These are phyloP conservation scores for Leavenworthia alabamica DNA, from an alignment of 345 rosid species.

Conservation along the genomic window DNA sequence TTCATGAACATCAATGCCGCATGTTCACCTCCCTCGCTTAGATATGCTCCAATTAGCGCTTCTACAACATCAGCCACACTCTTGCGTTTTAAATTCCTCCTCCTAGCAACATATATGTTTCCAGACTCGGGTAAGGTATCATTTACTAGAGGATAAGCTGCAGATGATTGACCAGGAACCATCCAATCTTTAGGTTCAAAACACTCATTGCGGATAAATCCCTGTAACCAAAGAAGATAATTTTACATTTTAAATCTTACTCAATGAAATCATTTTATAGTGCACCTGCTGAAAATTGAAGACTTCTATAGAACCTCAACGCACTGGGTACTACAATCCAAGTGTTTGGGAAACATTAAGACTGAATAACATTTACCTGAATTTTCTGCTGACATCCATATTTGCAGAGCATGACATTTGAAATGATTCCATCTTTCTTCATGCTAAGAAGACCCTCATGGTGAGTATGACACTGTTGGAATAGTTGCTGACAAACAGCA, in stretches of 20 bases:
- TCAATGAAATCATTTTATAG: too few species aligned
- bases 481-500: slow-evolving; percentile 68
- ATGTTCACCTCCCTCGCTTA: slow-evolving; percentile 64
- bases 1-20: slow-evolving; percentile 53
- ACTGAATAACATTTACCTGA: slow-evolving; percentile 43
- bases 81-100: slow-evolving; percentile 49
- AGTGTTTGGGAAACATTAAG: neutral
- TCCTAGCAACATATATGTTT: slow-evolving; percentile 42
- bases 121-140: slow-evolving; percentile 30
- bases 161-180: slow-evolving; percentile 53
- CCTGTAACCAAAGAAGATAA: slow-evolving; percentile 37
- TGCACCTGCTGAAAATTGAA: too few species aligned
- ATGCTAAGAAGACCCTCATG: slow-evolving; percentile 83
- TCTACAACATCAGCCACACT: slow-evolving; percentile 79
- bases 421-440: slow-evolving; percentile 52
- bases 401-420: slow-evolving; percentile 63
- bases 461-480: slow-evolving; percentile 38
- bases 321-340: too few species aligned
- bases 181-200: slow-evolving; percentile 74
- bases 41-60: slow-evolving; percentile 77
- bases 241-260: neutral
- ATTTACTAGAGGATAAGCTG: slow-evolving; percentile 31
- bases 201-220: slow-evolving; percentile 63
- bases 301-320: too few species aligned
- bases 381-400: slow-evolving; percentile 64